Evolutionary conservation across 2,329 filamentous ascomycete genomes (phyloP).

Genomic region (Albophoma yamanashiensis): DNA sequence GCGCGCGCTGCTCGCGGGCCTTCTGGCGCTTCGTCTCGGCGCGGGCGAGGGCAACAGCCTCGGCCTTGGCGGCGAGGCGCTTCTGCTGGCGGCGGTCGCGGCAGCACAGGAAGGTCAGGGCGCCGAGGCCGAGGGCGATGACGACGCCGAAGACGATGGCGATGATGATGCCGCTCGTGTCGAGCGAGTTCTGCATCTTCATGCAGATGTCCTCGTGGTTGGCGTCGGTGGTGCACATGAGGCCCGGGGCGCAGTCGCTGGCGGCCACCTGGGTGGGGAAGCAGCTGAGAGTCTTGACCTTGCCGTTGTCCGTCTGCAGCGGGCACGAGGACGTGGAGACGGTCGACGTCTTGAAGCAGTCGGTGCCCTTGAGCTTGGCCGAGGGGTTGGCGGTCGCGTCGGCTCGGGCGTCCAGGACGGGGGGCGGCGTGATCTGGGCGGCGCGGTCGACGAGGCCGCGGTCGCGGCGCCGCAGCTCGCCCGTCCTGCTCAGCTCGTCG

Average conservation of each 20-base stretch:
- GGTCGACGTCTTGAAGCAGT: conserved; percentile 26
- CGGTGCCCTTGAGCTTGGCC: conserved; percentile 9
- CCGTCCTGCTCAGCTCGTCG: conserved; percentile 12
- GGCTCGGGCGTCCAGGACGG: not conserved
- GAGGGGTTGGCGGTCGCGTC: conserved; percentile 8
- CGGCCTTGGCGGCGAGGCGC: conserved; percentile 31
- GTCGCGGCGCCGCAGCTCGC: conserved; percentile 18
- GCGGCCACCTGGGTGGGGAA: conserved; percentile 20
- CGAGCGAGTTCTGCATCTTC: conserved; percentile 24
- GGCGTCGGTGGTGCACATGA: conserved; percentile 31
- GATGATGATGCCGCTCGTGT: conserved; percentile 34
- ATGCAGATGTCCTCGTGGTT: conserved; percentile 29
- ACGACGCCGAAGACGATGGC: conserved; percentile 33
- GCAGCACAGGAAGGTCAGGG: conserved; percentile 41
- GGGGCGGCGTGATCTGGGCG: not conserved
- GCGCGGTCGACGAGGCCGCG: conserved; percentile 3
- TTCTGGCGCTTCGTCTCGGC: conserved; percentile 34
- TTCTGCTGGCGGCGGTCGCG: conserved; percentile 35
- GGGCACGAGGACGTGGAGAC: conserved; percentile 27
- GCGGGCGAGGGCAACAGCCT: conserved; percentile 39
- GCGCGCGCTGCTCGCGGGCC: conserved; percentile 20
- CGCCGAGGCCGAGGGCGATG: conserved; percentile 23
- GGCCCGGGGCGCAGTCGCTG: conserved; percentile 29
- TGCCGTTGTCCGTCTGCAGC: conserved; percentile 23
- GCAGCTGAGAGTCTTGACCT: conserved; percentile 27